phyloP scores from a whole-genome alignment of 2,329 filamentous ascomycete genomes.

The Arthroderma uncinatum region DNA sequence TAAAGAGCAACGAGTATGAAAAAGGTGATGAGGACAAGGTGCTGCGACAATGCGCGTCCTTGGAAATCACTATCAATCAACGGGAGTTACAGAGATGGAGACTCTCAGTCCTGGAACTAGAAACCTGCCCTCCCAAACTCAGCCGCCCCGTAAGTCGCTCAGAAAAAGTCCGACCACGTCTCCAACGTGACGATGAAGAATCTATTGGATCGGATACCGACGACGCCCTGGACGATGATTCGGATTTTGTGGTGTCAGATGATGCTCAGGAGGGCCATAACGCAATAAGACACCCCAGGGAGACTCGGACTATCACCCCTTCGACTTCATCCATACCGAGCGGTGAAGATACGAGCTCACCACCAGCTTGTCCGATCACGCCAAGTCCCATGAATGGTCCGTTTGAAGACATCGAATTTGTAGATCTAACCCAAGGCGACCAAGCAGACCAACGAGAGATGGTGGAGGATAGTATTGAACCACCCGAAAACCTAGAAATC shows the following conservation, averaged over 20 bases:
- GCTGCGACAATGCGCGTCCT: conserved; percentile 42
- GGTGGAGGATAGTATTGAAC: neutral
- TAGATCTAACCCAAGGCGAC: conserved; percentile 28
- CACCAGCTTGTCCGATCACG: neutral
- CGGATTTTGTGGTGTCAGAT: conserved; percentile 24
- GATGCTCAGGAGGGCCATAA: neutral
- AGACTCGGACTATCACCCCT: neutral
- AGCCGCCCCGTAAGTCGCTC: conserved; percentile 1
- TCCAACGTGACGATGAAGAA: conserved; percentile 23
- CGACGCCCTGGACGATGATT: conserved; percentile 19
- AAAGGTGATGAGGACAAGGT: conserved; percentile 39
- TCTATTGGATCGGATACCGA: conserved; percentile 23
- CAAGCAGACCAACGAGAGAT: conserved; percentile 6
- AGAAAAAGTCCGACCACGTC: conserved; percentile 1
- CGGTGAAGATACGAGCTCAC: neutral
- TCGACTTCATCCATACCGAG: neutral
- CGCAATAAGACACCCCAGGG: neutral
- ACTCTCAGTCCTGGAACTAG: conserved; percentile 30
- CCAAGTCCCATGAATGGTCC: neutral
- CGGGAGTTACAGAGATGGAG: conserved; percentile 39
- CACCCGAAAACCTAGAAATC: conserved; percentile 20
- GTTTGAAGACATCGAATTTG: conserved; percentile 14
- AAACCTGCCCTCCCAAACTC: conserved; percentile 23
- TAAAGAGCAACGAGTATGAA: conserved; percentile 44
- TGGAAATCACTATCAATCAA: conserved; percentile 57